Conservation (phyloP, 78 protist species). For the Isochrysis galbana region DNA sequence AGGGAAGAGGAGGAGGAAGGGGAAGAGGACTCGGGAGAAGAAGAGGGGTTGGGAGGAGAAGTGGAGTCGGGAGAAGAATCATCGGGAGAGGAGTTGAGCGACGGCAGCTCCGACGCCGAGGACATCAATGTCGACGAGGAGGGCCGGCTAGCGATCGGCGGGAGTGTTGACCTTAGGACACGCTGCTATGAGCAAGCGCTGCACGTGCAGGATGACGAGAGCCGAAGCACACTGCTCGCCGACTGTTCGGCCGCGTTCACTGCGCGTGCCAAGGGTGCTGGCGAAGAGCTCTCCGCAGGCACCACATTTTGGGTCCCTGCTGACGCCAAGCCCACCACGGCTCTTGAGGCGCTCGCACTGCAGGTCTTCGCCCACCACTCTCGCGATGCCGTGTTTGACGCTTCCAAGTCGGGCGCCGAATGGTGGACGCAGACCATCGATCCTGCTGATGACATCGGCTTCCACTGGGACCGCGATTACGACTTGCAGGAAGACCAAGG, state of each 20-base stretch:
- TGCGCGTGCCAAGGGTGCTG: neutral
- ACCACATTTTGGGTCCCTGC: neutral
- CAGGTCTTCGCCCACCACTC: neutral
- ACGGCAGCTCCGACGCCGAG: neutral
- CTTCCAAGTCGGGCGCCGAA: neutral
- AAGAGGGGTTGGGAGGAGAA: too few species aligned
- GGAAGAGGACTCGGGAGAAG: too few species aligned
- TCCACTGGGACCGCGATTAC: constrained; percentile 36
- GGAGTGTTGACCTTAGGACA: neutral
- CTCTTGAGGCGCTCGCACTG: constrained; percentile 2
- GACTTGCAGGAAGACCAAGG: constrained; percentile 11
- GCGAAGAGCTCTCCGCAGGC: neutral
- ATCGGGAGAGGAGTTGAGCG: neutral
- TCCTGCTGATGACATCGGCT: neutral
- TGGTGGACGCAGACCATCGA: constrained; percentile 6
- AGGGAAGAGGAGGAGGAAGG: too few species aligned
- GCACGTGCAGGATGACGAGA: neutral
- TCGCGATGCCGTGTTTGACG: neutral
- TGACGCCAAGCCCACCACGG: neutral
- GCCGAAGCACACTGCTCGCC: neutral
- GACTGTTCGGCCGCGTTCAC: neutral
- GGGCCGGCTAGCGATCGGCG: neutral
- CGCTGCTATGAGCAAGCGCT: too few species aligned
- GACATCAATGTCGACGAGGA: neutral
- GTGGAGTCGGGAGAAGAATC: too few species aligned